These are phyloP conservation scores for Sanguinoderma infundibulare DNA, from an alignment of 1,284 basidiomycete species.

Conservation along the genomic window DNA sequence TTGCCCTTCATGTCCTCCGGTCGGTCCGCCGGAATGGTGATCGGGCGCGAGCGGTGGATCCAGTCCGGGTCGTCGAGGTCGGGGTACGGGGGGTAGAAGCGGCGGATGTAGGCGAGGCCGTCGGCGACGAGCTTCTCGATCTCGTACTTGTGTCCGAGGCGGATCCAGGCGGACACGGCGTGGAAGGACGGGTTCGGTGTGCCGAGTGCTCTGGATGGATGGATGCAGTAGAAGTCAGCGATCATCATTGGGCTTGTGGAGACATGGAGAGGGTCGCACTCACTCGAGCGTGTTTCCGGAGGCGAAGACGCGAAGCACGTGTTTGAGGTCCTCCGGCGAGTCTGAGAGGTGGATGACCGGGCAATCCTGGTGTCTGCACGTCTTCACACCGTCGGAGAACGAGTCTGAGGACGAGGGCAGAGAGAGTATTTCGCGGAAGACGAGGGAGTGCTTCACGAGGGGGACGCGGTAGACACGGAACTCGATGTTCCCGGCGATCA, in stretches of 20 bases:
- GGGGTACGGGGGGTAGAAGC: neutral
- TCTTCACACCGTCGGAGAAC: too few relatives aligned
- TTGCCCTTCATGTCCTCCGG: too few relatives aligned
- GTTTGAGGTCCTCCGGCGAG: neutral
- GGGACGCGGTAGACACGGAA: too few relatives aligned
- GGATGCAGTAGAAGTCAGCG: neutral
- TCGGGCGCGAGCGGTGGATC: too few relatives aligned
- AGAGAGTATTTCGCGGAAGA: slow-evolving; percentile 8
- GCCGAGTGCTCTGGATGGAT: neutral
- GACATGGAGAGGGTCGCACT: neutral
- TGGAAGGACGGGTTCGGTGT: neutral
- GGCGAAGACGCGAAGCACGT: neutral
- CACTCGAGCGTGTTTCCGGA: too few relatives aligned
- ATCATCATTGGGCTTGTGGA: neutral
- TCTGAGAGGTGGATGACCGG: neutral
- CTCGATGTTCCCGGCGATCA: too few relatives aligned
- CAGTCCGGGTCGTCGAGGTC: too few relatives aligned
- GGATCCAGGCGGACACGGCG: slow-evolving; percentile 1
- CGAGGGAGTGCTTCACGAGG: too few relatives aligned
- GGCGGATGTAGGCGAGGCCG: neutral
- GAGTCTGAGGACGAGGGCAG: too few relatives aligned
- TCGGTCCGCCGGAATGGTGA: too few relatives aligned
- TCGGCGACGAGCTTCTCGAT: neutral
- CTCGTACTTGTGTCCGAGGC: slow-evolving; percentile 13
- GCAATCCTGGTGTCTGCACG: neutral